Percentiles rank a stretch among this genome's conserved stretches.
These are phyloP conservation scores for Straminergon stramineum DNA, from an alignment of 225 moss, liverwort and hornwort genomes.

Conservation along the genomic window DNA sequence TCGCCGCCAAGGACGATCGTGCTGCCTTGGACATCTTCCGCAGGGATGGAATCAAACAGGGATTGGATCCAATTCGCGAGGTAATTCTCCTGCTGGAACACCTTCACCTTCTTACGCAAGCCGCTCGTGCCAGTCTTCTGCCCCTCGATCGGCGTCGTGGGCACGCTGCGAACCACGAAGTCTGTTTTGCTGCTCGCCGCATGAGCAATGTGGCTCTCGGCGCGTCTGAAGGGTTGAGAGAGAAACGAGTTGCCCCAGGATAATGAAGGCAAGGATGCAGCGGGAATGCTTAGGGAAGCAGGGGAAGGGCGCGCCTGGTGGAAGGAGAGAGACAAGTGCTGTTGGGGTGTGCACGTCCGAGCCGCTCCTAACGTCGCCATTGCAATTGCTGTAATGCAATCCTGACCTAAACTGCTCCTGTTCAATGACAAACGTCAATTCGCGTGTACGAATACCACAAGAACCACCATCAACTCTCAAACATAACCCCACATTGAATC, in stretches of 20 bases:
- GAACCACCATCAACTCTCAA: background rate
- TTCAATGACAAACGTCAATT: background rate
- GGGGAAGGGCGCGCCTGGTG: background rate
- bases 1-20: conserved; percentile 91
- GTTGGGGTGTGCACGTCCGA: background rate
- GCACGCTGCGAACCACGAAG: conserved; percentile 39
- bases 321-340: conserved; percentile 4
- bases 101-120: conserved; percentile 88
- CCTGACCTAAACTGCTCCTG: background rate
- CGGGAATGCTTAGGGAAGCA: background rate
- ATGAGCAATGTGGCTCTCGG: conserved; percentile 21
- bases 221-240: background rate
- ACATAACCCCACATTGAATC: background rate
- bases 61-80: conserved; percentile 97
- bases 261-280: background rate
- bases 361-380: conserved; percentile 28
- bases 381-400: background rate
- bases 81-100: conserved; percentile 76
- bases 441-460: background rate
- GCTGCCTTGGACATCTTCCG: conserved; percentile 72
- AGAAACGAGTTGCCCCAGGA: conserved; percentile 24
- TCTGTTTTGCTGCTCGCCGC: conserved; percentile 39
- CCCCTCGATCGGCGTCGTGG: conserved; percentile 78
- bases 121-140: conserved; percentile 98
- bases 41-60: conserved; percentile 71